phyloP scores from a whole-genome alignment of 352 stramenopile genomes.

The Phytophthora sojae region DNA sequence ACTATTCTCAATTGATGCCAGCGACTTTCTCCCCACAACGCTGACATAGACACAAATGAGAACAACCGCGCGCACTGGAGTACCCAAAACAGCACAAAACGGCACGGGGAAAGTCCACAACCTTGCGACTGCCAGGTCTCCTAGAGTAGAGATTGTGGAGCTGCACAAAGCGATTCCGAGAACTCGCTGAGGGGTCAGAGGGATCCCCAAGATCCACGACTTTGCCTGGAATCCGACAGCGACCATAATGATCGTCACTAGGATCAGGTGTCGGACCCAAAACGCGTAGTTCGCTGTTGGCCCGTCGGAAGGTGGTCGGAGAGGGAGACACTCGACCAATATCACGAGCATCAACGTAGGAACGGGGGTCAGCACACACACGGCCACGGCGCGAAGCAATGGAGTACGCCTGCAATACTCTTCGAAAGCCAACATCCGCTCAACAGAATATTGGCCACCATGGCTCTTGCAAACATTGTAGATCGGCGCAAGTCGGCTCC shows the following conservation, averaged over 20 bases:
- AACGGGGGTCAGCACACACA: neutral
- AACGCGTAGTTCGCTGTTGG: neutral
- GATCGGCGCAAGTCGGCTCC: neutral
- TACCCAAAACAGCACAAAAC: neutral
- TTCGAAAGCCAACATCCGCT: slow-evolving; percentile 37
- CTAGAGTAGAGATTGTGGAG: slow-evolving; percentile 4
- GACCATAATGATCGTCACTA: neutral
- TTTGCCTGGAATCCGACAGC: neutral
- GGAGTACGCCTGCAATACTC: slow-evolving; percentile 28
- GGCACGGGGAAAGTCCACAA: slow-evolving; percentile 9
- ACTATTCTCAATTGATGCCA: neutral
- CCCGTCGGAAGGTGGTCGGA: neutral
- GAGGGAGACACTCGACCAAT: neutral
- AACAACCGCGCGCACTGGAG: neutral
- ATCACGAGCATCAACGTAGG: neutral
- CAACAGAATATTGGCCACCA: slow-evolving; percentile 45
- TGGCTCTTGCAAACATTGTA: slow-evolving; percentile 31
- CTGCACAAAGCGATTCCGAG: slow-evolving; percentile 10
- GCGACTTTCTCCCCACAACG: neutral
- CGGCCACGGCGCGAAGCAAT: neutral
- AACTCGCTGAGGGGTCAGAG: neutral
- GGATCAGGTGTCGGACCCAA: neutral
- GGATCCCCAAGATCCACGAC: neutral
- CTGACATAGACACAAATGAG: neutral
- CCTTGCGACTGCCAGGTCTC: slow-evolving; percentile 6